Evolutionary conservation across 345 rosid species (phyloP), one percentile per base, ranked within the genome.

Genomic region (Gossypium turneri): DNA sequence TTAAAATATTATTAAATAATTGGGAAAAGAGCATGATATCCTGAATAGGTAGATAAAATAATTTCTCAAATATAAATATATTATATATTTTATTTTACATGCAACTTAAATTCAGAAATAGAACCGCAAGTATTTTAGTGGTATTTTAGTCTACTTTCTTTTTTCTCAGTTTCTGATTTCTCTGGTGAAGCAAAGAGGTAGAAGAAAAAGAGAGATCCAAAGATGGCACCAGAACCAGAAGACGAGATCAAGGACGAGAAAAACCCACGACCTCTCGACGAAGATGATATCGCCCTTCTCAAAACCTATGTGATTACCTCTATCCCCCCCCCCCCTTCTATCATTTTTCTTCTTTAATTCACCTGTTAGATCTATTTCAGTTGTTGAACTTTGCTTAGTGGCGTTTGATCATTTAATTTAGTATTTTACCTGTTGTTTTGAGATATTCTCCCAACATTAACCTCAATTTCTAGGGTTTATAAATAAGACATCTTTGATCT

Each of bases 281-380:
- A 88, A 73, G 94, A 87, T 67, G 94, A 90, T 59, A 88, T 90
- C 25, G 94, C 94, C 7, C 88, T 90, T 12, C 90, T 90, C 77
- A 90, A 90, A 77, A 88, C 92, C 78, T 88, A 90, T 41, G 94
- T 88, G 82, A 20, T 60, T 44, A 12, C 3, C 12, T 50, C 9
- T 22, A 41, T 65, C 2, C 11, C 29, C 44, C 34, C 3, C 12
- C 7, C 17, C 63, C 15, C 16, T 25, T 12, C 25, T 3, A 12
- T 11, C 25, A 17, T n/a, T 71, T 55, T 53, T 38, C 44, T 3
- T 17, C 16, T 59, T 59, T 59, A 8, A 16, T 65, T 24, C 7
- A 7, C 20, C 7, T 9, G 5, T 9, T 12, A 9, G 29, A 9
- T 58, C 62, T 22, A 12, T 61, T 34, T 72, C 51, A 29, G n/a